Conservation (phyloP, 2,329 filamentous ascomycete genomes). For the Pestalotiopsis sp. region DNA sequence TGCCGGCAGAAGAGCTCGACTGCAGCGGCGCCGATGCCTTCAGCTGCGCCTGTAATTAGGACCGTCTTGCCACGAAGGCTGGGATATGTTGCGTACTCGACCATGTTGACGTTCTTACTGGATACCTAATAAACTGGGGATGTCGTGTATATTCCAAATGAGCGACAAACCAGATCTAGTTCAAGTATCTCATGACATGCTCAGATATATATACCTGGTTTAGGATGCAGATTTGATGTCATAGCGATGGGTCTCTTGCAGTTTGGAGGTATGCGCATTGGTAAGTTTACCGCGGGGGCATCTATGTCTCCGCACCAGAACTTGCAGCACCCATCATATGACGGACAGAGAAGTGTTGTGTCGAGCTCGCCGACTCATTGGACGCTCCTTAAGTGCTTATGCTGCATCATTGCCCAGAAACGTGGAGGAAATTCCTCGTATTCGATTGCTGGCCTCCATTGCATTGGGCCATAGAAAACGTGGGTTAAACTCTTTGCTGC, state of each 20-base stretch:
- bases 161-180: not conserved
- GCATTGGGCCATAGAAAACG: not conserved
- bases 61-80: conserved; percentile 43
- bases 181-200: not conserved
- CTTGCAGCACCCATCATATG: not conserved
- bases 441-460: not conserved
- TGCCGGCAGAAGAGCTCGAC: conserved; percentile 48
- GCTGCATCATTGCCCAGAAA: not conserved
- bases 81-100: conserved; percentile 40
- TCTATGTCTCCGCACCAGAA: not conserved
- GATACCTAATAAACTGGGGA: not conserved
- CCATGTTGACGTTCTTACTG: conserved; percentile 10
- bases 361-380: not conserved
- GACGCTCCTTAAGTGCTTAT: not conserved
- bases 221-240: not conserved
- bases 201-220: not conserved
- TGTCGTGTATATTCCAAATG: not conserved
- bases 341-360: not conserved
- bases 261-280: not conserved
- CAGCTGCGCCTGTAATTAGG: conserved; percentile 48
- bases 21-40: conserved; percentile 47
- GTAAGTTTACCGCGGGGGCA: not conserved
- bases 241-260: not conserved
- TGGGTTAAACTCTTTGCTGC: not conserved
- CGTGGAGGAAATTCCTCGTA: not conserved